These are phyloP conservation scores for Brasenia schreberi DNA, from an alignment of 164 flowering plant species.

Conservation along the genomic window DNA sequence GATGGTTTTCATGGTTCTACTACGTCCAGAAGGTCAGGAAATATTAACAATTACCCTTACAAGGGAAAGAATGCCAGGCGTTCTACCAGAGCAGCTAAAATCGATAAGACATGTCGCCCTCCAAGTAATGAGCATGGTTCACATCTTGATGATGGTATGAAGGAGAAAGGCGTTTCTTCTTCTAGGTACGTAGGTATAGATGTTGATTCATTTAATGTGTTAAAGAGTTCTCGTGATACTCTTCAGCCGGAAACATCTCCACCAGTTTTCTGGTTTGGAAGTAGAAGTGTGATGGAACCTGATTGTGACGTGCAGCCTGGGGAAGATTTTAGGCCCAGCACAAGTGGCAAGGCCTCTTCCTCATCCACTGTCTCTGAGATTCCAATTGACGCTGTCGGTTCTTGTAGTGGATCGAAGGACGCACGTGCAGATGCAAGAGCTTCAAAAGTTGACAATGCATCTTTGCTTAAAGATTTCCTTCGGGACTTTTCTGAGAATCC, in stretches of 20 bases:
- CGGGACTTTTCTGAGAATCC: background rate
- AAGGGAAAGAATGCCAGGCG: background rate
- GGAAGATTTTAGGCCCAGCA: background rate
- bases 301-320: background rate
- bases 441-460: background rate
- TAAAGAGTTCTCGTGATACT: slow-evolving; percentile 5
- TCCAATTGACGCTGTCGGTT: background rate
- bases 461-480: background rate
- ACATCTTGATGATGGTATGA: slow-evolving; percentile 3
- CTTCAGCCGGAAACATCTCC: background rate
- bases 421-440: background rate
- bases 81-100: slow-evolving; percentile 9
- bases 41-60: background rate
- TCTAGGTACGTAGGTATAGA: slow-evolving; percentile 8
- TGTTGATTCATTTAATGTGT: slow-evolving; percentile 10
- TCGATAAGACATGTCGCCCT: background rate
- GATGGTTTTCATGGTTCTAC: slow-evolving; percentile 3
- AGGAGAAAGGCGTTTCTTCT: slow-evolving; percentile 8
- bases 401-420: background rate
- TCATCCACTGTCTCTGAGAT: background rate
- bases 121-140: background rate
- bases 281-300: background rate
- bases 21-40: background rate
- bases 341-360: background rate
- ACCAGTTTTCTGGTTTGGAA: background rate